These are phyloP conservation scores for Camelina sativa DNA, from an alignment of 345 rosid genomes.

Conservation along the genomic window DNA sequence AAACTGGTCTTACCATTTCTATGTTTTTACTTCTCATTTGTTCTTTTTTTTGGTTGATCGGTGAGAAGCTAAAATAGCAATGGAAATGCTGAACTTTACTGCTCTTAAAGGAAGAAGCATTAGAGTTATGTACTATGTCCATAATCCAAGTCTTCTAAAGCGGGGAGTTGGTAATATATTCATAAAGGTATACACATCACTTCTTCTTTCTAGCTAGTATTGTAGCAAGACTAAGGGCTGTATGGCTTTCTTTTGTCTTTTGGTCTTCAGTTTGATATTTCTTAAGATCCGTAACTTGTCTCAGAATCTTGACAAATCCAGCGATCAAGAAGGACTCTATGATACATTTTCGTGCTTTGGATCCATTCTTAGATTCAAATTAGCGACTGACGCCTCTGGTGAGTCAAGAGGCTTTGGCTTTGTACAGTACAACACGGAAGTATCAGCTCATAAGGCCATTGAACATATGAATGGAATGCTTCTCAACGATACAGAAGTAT, in stretches of 20 bases:
- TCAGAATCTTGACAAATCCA: constrained; percentile 68
- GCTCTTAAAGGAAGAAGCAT: constrained; percentile 68
- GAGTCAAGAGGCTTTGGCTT: constrained; percentile 73
- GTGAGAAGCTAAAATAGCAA: constrained; percentile 61
- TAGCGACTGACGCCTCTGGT: constrained; percentile 61
- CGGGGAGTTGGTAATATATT: constrained; percentile 66
- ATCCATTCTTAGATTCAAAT: constrained; percentile 60
- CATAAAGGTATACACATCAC: constrained; percentile 49
- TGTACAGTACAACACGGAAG: constrained; percentile 66
- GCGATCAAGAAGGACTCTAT: constrained; percentile 62
- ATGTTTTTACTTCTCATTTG: background rate
- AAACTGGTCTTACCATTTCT: background rate
- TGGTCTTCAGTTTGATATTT: background rate
- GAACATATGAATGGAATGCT: constrained; percentile 62
- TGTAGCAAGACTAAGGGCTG: background rate
- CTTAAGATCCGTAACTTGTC: background rate
- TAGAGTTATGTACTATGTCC: constrained; percentile 70
- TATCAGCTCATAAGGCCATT: constrained; percentile 61
- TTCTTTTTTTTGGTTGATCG: background rate
- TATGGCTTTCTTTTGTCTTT: background rate
- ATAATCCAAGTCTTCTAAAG: constrained; percentile 63
- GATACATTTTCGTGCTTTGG: constrained; percentile 62
- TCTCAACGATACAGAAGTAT: constrained; percentile 60
- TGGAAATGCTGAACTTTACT: constrained; percentile 69
- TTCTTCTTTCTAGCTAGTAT: background rate